Conservation (phyloP, 208 protist species). For the Leishmania aethiopica region DNA sequence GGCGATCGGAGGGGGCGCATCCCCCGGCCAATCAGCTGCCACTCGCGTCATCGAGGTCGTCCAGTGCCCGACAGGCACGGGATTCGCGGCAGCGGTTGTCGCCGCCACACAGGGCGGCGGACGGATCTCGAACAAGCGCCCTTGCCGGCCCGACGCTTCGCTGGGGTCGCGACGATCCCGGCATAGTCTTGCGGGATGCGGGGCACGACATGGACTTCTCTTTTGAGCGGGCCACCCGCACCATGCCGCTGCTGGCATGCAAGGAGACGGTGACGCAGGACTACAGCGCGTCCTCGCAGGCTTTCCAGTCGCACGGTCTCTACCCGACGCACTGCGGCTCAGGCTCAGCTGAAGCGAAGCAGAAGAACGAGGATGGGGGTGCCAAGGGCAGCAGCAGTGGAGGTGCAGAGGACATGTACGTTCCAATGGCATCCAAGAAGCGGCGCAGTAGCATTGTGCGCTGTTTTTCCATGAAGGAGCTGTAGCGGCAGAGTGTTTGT, state of each 20-base stretch:
- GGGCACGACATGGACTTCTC: constrained; percentile 31
- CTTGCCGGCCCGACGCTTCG: neutral
- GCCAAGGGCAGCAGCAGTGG: neutral
- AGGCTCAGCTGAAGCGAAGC: neutral
- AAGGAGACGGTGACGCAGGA: constrained; percentile 16
- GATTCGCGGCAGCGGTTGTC: neutral
- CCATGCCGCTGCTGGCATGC: constrained; percentile 16
- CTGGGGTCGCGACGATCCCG: constrained; percentile 26
- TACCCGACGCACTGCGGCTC: neutral
- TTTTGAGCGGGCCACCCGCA: constrained; percentile 17
- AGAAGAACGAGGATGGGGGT: neutral
- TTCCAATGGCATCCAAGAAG: constrained; percentile 23
- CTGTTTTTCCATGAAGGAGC: constrained; percentile 6
- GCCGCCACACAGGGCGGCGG: neutral
- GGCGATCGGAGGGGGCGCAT: neutral
- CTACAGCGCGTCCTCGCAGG: neutral
- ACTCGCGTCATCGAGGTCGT: neutral
- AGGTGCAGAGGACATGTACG: constrained; percentile 3
- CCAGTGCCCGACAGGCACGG: neutral
- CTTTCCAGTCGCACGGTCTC: neutral
- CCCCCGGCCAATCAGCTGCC: neutral
- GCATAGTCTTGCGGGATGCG: constrained; percentile 12
- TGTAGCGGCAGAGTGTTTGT: neutral
- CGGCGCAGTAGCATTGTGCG: constrained; percentile 13
- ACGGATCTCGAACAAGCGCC: no score